These are phyloP conservation scores for Phlegmacium glaucopus DNA, from an alignment of 768 basidiomycete species.

Conservation along the genomic window DNA sequence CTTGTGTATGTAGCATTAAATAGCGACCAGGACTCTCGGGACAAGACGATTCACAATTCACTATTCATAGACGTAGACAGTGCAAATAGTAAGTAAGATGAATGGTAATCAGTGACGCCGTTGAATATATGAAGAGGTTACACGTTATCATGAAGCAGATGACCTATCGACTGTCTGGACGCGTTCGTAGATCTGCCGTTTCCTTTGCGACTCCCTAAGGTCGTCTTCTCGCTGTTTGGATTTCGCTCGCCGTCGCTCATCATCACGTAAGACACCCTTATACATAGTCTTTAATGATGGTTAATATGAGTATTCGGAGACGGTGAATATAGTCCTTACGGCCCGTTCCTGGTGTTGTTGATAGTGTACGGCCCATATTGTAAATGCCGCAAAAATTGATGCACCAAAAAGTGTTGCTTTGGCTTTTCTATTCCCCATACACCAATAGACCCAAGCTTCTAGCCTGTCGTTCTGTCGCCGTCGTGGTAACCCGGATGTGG, in stretches of 20 bases:
- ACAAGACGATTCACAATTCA: too few relatives aligned
- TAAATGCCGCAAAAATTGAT: conserved; percentile 56
- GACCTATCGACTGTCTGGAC: conserved; percentile 35
- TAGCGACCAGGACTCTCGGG: too few relatives aligned
- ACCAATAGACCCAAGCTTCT: background rate
- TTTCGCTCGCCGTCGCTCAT: conserved; percentile 75
- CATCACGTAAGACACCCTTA: conserved; percentile 84
- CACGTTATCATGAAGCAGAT: background rate
- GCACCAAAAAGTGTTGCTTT: conserved; percentile 74
- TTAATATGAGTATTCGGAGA: conserved; percentile 6
- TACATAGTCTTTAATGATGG: conserved; percentile 71
- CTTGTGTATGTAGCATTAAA: too few relatives aligned
- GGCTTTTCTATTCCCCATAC: conserved; percentile 63
- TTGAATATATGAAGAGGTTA: too few relatives aligned
- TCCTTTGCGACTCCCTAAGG: conserved; percentile 56
- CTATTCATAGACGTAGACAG: too few relatives aligned
- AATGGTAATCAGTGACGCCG: too few relatives aligned
- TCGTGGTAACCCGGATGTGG: background rate
- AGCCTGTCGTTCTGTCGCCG: background rate
- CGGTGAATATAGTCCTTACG: conserved; percentile 36
- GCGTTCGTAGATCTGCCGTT: conserved; percentile 63
- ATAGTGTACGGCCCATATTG: conserved; percentile 88
- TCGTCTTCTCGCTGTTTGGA: conserved; percentile 63
- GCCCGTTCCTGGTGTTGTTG: conserved; percentile 82
- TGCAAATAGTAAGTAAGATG: too few relatives aligned